Base-by-base conservation (phyloP, 2,329 filamentous ascomycete genomes). In the Cladorrhinum sp. region DNA sequence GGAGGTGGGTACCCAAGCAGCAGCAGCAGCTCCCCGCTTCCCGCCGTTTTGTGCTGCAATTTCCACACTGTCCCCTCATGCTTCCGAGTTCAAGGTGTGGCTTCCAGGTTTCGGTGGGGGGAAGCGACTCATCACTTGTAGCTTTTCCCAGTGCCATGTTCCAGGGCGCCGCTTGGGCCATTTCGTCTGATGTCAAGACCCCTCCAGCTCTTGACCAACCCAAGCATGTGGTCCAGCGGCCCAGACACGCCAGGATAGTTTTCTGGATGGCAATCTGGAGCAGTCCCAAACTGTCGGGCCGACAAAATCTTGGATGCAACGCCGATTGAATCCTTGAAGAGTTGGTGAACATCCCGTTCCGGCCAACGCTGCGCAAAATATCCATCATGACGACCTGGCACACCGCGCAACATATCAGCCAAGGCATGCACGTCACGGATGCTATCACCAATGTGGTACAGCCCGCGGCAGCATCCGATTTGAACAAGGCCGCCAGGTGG, bases 381-480 rank as follows among this genome's bases (percentile, higher is more conserved):
- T 50, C 18, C 25, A 20, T 45, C 16, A 20, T 36, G 23, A 29
- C 22, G n/a, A 24, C 20, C 27, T 24, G 13, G 13, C 7, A 32
- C 29, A 13, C 29, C 36, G n/a, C 16, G n/a, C 41, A 22, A n/a
- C 41, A 5, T 32, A 24, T 56, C 36, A 59, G 25, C 57, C 50
- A 59, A 32, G 32, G 24, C 41, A 57, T 52, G 58, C 50, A 49
- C 41, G 29, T 29, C 27, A 52, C 36, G 18, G 10, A 60, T 49
- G 23, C 18, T 49, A n/a, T 50, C 54, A 32, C 54, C 59, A 57
- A 54, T 49, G 49, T 25, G 18, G 13, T 5, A 24, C 38, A 36
- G 25, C 16, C 20, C 50, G 59, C 59, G 55, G 59, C 56, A 27
- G 55, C 55, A 54, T 57, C 58, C 55, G 55, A 61, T 57, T 61